Conservation (phyloP, 1,139 yeast species). For the Kodamaea ohmeri region DNA sequence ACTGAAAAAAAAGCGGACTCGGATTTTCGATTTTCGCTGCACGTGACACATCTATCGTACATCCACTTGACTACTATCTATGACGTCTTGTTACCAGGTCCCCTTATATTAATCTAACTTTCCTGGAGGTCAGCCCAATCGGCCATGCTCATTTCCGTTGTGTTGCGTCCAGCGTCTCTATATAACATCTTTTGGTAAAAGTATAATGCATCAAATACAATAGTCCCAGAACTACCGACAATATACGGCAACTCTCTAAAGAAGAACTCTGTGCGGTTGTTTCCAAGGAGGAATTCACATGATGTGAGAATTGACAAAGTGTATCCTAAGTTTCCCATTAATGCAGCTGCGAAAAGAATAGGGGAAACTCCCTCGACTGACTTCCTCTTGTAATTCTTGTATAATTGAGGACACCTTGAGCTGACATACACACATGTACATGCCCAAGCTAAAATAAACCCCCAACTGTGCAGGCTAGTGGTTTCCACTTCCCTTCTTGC, state of each 20-base stretch:
- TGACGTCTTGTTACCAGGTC: background rate
- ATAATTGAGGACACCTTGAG: slow-evolving; percentile 82
- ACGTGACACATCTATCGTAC: background rate
- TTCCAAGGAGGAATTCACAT: slow-evolving; percentile 34
- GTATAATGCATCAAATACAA: slow-evolving; percentile 71
- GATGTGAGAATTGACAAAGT: slow-evolving; percentile 67
- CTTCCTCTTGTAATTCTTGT: slow-evolving; percentile 69
- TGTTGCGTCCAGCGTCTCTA: slow-evolving; percentile 26
- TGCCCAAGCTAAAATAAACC: slow-evolving; percentile 70
- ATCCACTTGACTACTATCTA: slow-evolving; percentile 2
- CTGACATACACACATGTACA: slow-evolving; percentile 74
- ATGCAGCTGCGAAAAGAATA: slow-evolving; percentile 72
- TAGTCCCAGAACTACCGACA: slow-evolving; percentile 84
- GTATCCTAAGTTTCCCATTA: slow-evolving; percentile 78
- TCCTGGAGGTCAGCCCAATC: slow-evolving; percentile 20
- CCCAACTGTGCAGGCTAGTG: slow-evolving; percentile 28
- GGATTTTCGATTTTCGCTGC: background rate
- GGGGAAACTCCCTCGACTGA: slow-evolving; percentile 87
- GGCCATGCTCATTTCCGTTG: slow-evolving; percentile 28
- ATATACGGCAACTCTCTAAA: slow-evolving; percentile 76
- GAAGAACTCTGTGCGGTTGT: slow-evolving; percentile 48
- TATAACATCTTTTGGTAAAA: slow-evolving; percentile 60
- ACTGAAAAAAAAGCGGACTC: background rate
- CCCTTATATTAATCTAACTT: background rate
- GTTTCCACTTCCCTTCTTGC: slow-evolving; percentile 6